phyloP scores from a whole-genome alignment of 805 yeast genomes.

The Groenewaldozyma tartarivorans region DNA sequence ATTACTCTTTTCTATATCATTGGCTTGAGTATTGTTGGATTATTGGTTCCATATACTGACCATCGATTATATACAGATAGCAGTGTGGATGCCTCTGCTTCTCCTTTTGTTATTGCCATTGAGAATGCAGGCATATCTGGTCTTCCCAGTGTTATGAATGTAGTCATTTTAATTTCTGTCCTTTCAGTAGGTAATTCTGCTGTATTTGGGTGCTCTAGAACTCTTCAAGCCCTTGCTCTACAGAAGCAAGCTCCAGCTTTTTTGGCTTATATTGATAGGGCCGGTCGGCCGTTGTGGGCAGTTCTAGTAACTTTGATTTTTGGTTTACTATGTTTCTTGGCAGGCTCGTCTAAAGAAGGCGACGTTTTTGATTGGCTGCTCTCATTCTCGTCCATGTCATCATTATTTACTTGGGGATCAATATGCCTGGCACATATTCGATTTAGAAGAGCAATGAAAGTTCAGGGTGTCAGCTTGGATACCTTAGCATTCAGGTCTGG shows the following conservation, averaged over 20 bases:
- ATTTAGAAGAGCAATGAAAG: conserved; percentile 51
- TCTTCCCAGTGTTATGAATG: conserved; percentile 57
- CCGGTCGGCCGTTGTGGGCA: conserved; percentile 59
- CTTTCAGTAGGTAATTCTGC: conserved; percentile 65
- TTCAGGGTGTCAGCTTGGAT: conserved; percentile 50
- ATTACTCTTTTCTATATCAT: conserved; percentile 53
- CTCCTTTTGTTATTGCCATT: conserved; percentile 73
- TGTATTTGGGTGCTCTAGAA: conserved; percentile 62
- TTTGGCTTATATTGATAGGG: conserved; percentile 52
- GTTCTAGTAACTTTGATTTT: conserved; percentile 40
- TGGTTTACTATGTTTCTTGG: conserved; percentile 50
- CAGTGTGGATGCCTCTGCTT: conserved; percentile 52
- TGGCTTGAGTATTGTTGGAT: conserved; percentile 43
- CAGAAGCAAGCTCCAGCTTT: conserved; percentile 54
- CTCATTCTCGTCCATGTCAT: conserved; percentile 54
- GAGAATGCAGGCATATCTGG: conserved; percentile 53
- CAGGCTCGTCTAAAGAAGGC: conserved; percentile 42
- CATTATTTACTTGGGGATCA: conserved; percentile 55
- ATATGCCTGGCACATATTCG: conserved; percentile 52
- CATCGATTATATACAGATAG: conserved; percentile 39
- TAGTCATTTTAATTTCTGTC: conserved; percentile 56
- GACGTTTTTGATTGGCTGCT: conserved; percentile 56
- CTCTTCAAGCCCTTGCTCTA: conserved; percentile 51
- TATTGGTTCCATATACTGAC: conserved; percentile 53
- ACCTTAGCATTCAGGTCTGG: conserved; percentile 57